Evolutionary conservation across 2,329 filamentous ascomycete species (phyloP), one percentile per base, ranked within the genome.

Genomic region (Pseudonectria foliicola): DNA sequence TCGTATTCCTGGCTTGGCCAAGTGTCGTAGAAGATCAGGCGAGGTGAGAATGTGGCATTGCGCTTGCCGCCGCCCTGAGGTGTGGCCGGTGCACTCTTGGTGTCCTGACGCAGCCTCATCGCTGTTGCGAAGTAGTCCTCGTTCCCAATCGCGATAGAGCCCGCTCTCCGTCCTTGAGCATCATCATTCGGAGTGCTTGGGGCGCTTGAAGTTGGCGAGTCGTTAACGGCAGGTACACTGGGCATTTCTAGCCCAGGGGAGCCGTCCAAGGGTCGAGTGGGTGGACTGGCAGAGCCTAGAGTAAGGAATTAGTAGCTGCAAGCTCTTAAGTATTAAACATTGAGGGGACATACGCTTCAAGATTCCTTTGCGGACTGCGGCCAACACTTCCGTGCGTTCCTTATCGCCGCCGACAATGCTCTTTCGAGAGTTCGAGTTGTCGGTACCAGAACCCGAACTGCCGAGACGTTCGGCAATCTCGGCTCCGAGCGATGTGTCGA

Each of bases 1-100:
- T 98, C 92, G 56, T 98, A 98, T 60, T 98, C 92, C 51, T 85
- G 83, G 55, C 82, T 86, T 3, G 89, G 88, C 88, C 89, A 98
- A 7, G 89, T 96, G 55, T 98, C 92, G 58, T 95, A 80, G 59
- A 95, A 96, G 44, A 95, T 80, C 33, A 96, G 87, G 27, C 90
- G 80, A 30, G 90, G 90, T 54, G 88, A 96, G 62, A 96, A 98
- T 0, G 77, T 82, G 2, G 78, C 75, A 46, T 70, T 75, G 21
- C 77, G 73, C 60, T 78, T 82, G 31, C 65, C 56, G n/a, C 64
- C 62, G 13, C 78, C 77, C 32, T 82, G 77, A 1, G 88, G 87
- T 4, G 88, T 93, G 39, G 73, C 77, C 12, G 87, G 87, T 13
- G 84, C 77, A 57, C 86, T 93, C 65, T 85, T 87, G 10, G 80